Percentiles rank a stretch among this genome's conserved stretches.
phyloP scores from a whole-genome alignment of 306 rosid species.

The Medicago ruthenica region DNA sequence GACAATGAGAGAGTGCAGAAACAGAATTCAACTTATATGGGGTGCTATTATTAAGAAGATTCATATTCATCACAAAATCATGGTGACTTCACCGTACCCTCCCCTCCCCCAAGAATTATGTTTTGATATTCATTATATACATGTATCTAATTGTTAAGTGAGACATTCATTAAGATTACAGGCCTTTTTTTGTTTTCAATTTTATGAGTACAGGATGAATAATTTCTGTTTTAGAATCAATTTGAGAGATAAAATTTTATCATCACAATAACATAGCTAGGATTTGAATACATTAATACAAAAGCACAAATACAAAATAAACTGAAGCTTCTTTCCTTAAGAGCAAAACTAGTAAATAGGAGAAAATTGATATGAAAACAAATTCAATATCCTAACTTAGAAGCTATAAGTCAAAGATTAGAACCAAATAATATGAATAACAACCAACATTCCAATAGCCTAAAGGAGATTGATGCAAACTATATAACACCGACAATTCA shows the following conservation, averaged over 20 bases:
- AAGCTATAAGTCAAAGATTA: not conserved
- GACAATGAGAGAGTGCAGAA: not conserved
- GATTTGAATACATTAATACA: not conserved
- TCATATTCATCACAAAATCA: not conserved
- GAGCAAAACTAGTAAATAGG: not conserved
- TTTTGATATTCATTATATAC: not conserved
- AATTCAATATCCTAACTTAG: conserved; percentile 3
- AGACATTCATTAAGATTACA: conserved; percentile 1
- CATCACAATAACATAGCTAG: too few species aligned
- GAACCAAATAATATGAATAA: not conserved
- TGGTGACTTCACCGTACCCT: not conserved
- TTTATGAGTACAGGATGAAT: not conserved
- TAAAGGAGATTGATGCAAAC: conserved; percentile 5
- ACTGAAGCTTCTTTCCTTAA: not conserved
- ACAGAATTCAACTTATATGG: not conserved
- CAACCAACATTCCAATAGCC: not conserved
- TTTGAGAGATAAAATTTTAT: too few species aligned
- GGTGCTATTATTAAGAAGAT: not conserved
- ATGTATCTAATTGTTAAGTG: not conserved
- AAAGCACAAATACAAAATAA: too few species aligned
- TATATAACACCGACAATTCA: not conserved
- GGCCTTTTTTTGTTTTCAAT: not conserved
- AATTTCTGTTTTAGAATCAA: too few species aligned
- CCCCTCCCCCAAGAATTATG: not conserved
- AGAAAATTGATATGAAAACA: not conserved